Conservation (phyloP, 2,329 filamentous ascomycete genomes). For the Exutisphaerella laricina region DNA sequence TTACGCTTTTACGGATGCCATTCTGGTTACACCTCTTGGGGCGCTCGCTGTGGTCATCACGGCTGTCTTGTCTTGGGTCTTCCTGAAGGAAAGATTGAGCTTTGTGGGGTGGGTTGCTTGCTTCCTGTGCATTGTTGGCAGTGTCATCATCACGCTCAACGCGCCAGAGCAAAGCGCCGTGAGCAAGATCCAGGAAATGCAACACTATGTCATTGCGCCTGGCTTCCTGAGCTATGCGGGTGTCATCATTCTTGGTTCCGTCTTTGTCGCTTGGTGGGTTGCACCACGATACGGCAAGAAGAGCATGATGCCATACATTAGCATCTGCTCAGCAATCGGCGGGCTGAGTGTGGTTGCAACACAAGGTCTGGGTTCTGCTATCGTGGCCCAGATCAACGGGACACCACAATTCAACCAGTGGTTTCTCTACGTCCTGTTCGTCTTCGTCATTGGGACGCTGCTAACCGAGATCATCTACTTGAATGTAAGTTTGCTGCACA, state of each 20-base stretch:
- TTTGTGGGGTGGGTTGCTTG: constrained; percentile 95
- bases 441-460: constrained; percentile 84
- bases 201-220: constrained; percentile 75
- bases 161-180: constrained; percentile 82
- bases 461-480: constrained; percentile 92
- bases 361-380: constrained; percentile 84
- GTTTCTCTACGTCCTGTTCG: constrained; percentile 88
- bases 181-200: constrained; percentile 84
- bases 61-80: constrained; percentile 85
- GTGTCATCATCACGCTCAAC: constrained; percentile 90
- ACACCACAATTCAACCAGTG: constrained; percentile 90
- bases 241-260: constrained; percentile 68
- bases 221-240: constrained; percentile 83
- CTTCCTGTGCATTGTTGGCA: constrained; percentile 90
- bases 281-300: constrained; percentile 89
- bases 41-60: constrained; percentile 89
- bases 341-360: constrained; percentile 92
- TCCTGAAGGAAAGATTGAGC: constrained; percentile 89
- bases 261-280: constrained; percentile 69
- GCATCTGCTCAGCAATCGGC: constrained; percentile 90
- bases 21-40: constrained; percentile 86
- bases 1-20: constrained; percentile 94
- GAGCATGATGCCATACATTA: constrained; percentile 96
- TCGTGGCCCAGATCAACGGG: constrained; percentile 78
- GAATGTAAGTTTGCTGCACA: constrained; percentile 60